phyloP scores from a whole-genome alignment of 352 stramenopile species.

The Globisporangium takayamanum region DNA sequence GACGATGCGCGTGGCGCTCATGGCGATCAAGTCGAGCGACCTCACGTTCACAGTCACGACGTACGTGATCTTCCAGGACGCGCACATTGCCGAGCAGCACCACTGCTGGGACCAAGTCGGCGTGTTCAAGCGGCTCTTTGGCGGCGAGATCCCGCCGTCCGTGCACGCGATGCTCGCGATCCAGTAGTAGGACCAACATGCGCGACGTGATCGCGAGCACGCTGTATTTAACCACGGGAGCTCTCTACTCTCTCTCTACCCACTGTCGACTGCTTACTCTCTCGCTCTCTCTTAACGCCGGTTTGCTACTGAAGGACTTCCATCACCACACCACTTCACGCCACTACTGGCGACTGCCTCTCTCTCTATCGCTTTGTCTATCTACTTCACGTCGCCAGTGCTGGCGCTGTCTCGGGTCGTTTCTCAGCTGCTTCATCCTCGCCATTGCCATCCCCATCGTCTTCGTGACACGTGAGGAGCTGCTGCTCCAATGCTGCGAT shows the following conservation, averaged over 20 bases:
- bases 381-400: no score
- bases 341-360: background rate
- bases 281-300: no score
- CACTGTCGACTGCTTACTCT: no score
- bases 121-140: constrained; percentile 78
- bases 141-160: constrained; percentile 52
- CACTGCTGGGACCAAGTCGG: constrained; percentile 81
- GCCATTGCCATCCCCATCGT: background rate
- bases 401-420: no score
- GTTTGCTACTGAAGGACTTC: no score
- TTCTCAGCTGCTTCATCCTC: no score
- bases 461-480: constrained; percentile 5
- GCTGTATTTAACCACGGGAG: constrained; percentile 12
- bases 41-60: constrained; percentile 81
- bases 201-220: background rate
- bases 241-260: background rate
- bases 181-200: background rate
- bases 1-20: constrained; percentile 59
- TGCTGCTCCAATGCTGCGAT: constrained; percentile 23
- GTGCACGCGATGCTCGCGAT: constrained; percentile 57
- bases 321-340: background rate
- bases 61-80: constrained; percentile 76
- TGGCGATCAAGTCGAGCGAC: constrained; percentile 77
- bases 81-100: constrained; percentile 65
- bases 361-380: no score